Base-by-base conservation (phyloP, 129 eudicot species). In the Arctium lappa region DNA sequence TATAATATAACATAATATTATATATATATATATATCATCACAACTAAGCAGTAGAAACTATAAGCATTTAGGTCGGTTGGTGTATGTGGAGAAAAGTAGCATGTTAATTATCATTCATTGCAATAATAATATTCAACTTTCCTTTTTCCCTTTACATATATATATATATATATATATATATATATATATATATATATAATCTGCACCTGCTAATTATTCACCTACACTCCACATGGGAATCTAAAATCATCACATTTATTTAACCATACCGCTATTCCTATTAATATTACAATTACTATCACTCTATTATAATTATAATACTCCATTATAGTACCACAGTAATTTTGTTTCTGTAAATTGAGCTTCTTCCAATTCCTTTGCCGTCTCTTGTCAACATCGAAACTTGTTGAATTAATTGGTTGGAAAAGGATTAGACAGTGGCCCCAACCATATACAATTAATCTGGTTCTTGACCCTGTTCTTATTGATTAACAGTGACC, bases 141-240 rank as follows among this genome's bases (percentile, higher is more conserved):
- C 27, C 0, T 22, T 2, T 10, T 11, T 46, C 8, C 16, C 60
- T 9, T 48, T 16, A 7, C 8, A 46, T 3, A 46, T 46, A 46
- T 44, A 9, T 46, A 46, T 42, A 46, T n/a, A 60, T 60, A 16
- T 46, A 46, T 3, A 46, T 46, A 46, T 44, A 9, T 46, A 46
- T 42, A 7, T 46, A 46, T 3, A 46, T 46, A 46, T 44, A 9
- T 46, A 46, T 42, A 46, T n/a, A 60, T 60, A 16, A 60, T 60
- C 68, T 60, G 16, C 73, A 69, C 73, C 37, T 69, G 39, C 73
- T 69, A 69, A 69, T 69, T 69, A 69, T 69, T 31, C 48, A 34
- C 31, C 15, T 72, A 72, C 76, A 72, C 76, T 72, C 6, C 76
- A 72, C 76, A 72, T 72, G 76, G 76, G 76, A 72, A 72, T 72